Percentiles rank a stretch among this genome's conserved stretches.
phyloP scores from a whole-genome alignment of 2,329 filamentous ascomycete genomes.

The Phialophora tarda region DNA sequence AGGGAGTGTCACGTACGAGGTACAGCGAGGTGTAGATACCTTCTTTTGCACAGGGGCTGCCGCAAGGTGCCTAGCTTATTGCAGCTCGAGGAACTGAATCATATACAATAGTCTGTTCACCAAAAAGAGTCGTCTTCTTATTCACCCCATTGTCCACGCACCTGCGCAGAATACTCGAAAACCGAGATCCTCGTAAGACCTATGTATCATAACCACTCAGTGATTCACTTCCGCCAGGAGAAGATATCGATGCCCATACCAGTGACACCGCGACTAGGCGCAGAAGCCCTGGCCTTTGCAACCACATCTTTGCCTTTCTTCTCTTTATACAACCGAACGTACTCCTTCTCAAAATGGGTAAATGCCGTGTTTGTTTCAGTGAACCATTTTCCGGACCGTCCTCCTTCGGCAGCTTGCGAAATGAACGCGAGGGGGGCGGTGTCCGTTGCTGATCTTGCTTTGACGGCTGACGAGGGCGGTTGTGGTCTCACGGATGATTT shows the following conservation, averaged over 20 bases:
- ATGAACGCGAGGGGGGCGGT: neutral
- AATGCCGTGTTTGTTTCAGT: conserved; percentile 16
- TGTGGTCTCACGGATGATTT: conserved; percentile 9
- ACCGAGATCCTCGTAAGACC: neutral
- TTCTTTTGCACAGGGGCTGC: neutral
- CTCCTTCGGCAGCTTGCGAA: neutral
- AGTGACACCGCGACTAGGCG: neutral
- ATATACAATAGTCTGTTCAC: neutral
- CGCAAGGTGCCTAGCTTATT: neutral
- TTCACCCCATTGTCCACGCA: neutral
- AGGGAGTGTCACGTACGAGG: neutral
- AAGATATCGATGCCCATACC: conserved; percentile 13
- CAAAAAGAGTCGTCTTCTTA: neutral
- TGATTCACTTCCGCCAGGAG: conserved; percentile 11
- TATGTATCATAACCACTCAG: neutral
- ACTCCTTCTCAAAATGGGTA: conserved; percentile 10
- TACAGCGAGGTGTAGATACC: neutral
- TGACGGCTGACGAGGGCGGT: neutral
- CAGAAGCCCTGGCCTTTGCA: neutral
- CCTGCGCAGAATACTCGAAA: neutral
- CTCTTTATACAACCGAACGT: neutral
- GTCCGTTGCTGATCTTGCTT: neutral
- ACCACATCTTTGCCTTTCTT: neutral
- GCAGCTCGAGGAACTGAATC: neutral
- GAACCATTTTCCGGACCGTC: neutral